These are phyloP conservation scores for Verticillium zaregamsianum DNA, from an alignment of 2,329 filamentous ascomycete species.

Conservation along the genomic window DNA sequence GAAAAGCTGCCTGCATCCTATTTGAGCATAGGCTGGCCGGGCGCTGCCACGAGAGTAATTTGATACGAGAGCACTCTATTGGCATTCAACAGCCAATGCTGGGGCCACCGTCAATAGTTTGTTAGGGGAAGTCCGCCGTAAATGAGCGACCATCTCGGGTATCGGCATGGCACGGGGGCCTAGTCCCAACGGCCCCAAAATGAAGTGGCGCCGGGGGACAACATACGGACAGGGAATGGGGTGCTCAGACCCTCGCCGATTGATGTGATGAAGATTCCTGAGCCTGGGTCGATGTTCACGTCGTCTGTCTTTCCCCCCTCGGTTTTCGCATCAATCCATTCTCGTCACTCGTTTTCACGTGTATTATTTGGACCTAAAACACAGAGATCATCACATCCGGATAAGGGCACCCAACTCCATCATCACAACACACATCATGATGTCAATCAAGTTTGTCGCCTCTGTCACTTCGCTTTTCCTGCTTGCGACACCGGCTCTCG, in stretches of 20 bases:
- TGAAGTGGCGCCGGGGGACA: not conserved
- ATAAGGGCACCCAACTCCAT: not conserved
- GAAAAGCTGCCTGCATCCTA: too few relatives aligned
- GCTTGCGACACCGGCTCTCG: slow-evolving; percentile 20
- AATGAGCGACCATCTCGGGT: not conserved
- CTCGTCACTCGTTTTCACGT: not conserved
- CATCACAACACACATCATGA: not conserved
- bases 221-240: not conserved
- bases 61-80: not conserved
- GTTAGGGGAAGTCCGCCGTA: not conserved
- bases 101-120: not conserved
- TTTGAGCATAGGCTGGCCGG: too few relatives aligned
- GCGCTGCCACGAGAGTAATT: too few relatives aligned
- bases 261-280: not conserved
- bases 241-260: not conserved
- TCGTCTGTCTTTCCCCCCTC: not conserved
- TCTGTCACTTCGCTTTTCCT: not conserved
- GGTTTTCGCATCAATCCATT: not conserved
- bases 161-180: not conserved
- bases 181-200: not conserved
- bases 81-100: not conserved
- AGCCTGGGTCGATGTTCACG: not conserved
- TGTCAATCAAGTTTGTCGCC: not conserved
- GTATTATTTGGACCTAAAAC: not conserved
- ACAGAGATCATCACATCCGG: not conserved